Evolutionary conservation across 2,329 filamentous ascomycete species (phyloP).

Genomic region (Scleromitrula shiraiana): DNA sequence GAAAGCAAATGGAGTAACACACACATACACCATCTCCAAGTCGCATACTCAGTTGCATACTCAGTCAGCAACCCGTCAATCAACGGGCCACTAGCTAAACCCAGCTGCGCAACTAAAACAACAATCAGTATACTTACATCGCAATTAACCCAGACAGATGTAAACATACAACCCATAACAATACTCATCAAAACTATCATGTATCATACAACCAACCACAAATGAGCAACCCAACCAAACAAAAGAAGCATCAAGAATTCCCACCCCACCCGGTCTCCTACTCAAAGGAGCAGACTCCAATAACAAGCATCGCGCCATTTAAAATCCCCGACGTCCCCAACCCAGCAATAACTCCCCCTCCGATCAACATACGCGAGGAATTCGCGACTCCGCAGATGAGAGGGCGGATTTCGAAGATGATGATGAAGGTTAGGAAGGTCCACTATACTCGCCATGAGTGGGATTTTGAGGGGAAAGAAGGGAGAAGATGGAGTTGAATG

Average conservation of each 20-base stretch:
- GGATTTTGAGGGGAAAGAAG: too few species aligned
- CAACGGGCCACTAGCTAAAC: slow-evolving; percentile 32
- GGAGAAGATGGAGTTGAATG: too few species aligned
- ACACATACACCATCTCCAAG: slow-evolving; percentile 22
- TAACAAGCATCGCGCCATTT: slow-evolving; percentile 1
- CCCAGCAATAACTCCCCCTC: neutral
- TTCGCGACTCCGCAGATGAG: neutral
- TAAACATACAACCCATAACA: slow-evolving; percentile 1
- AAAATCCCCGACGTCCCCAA: neutral
- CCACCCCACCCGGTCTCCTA: neutral
- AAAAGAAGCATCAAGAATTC: neutral
- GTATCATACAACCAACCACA: neutral
- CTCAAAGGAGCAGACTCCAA: neutral
- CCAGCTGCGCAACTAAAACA: slow-evolving; percentile 34
- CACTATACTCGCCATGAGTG: too few species aligned
- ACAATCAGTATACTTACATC: slow-evolving; percentile 12
- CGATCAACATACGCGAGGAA: slow-evolving; percentile 22
- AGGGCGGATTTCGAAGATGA: neutral
- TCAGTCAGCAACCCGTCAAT: slow-evolving; percentile 36
- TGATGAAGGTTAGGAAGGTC: neutral
- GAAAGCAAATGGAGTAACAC: slow-evolving; percentile 25
- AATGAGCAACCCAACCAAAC: neutral
- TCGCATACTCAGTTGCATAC: slow-evolving; percentile 19
- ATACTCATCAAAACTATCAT: neutral
- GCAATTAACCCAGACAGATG: neutral